Base-by-base conservation (phyloP, 108 stramenopile genomes). In the Skeletonema tropicum region DNA sequence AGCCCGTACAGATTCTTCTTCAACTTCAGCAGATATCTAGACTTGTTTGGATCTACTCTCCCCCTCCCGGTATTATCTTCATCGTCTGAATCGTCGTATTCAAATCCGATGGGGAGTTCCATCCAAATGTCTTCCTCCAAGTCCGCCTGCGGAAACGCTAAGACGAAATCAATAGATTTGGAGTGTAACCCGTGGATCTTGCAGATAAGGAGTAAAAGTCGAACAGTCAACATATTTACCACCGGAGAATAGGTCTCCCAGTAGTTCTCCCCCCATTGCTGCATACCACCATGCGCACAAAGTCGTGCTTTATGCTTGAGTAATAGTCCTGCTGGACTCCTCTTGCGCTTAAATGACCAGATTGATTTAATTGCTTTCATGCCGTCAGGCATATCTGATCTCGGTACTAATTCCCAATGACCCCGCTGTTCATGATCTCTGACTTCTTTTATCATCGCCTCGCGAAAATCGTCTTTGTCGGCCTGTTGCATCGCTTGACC, bases 201-300 rank as follows among this genome's bases (percentile, higher is more conserved):
- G 9, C 60, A 32, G 5, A 76, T 57, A 1, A 62, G 38, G 2
- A 76, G 32, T 0, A 76, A 7, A 5, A 76, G 31, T 12, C 61
- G 45, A 13, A 76, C 76, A 29, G 49, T 64, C 3, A 68, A 35
- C 81, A 73, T 75, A 15, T 61, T 67, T 1, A 80, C 79, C 0
- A 80, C 62, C 26, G 26, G 26, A 1, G 26, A 29, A 29, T 29
- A 29, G 26, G 26, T 29, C 26, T 29, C 26, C 26, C 61, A 81
- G 60, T 76, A 86, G 73, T 89, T 77, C 13, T 84, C 82, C 13
- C 79, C 73, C 72, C 73, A 74, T 39, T 74, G 55, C 46, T 80
- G 79, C 68, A 70, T 70, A 3, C 76, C 76, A n/a, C 76, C 68
- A 25, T 76, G 76, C 0, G 68, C 68, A 55, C 76, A 77, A 29